Evolutionary conservation across 2,329 filamentous ascomycete species (phyloP), one percentile per base, ranked within the genome.

Genomic region (Cucurbitaria berberidis): DNA sequence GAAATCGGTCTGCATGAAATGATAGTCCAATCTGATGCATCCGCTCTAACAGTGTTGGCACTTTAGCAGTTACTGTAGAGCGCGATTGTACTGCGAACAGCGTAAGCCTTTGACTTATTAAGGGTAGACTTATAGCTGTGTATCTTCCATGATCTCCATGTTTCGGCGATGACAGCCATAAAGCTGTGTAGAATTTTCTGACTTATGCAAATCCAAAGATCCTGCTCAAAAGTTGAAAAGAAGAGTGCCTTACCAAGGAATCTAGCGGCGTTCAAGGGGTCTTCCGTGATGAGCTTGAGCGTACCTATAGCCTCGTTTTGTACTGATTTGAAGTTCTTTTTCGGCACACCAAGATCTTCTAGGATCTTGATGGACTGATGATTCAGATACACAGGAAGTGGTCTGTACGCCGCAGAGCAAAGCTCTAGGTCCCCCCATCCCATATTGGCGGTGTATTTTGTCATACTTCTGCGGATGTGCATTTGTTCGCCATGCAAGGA

Each of bases 291-390:
- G 10, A 74, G 73, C 3, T 85, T 82, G 4, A 96, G 77, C 11
- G 81, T 77, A 0, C 80, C 60, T 3, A 95, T 75, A 24, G 87
- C 87, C n/a, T 77, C 76, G 0, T 79, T 76, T 70, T 95, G 91
- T 1, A 90, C 74, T 0, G 79, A 65, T 10, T 88, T 67, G 59
- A 96, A 93, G 69, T 84, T 88, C 0, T 74, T 50, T 1, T 76
- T 66, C 0, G 79, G 68, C 0, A 89, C 85, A 0, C 82, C 81
- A 71, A 93, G 86, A 60, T 96, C 91, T 66, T 96, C 91, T 0
- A 96, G 73, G 5, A 96, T 91, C 69, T 96, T 96, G 75, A 96
- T 91, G 55, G 93, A 80, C 60, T 90, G 90, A 0, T 89, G 86
- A 65, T 96, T 96, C 1, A 96, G 81, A 16, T 86, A 84, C 60